These are phyloP conservation scores for Cyclotella kingstonii DNA, from an alignment of 108 stramenopile species.

Conservation along the genomic window DNA sequence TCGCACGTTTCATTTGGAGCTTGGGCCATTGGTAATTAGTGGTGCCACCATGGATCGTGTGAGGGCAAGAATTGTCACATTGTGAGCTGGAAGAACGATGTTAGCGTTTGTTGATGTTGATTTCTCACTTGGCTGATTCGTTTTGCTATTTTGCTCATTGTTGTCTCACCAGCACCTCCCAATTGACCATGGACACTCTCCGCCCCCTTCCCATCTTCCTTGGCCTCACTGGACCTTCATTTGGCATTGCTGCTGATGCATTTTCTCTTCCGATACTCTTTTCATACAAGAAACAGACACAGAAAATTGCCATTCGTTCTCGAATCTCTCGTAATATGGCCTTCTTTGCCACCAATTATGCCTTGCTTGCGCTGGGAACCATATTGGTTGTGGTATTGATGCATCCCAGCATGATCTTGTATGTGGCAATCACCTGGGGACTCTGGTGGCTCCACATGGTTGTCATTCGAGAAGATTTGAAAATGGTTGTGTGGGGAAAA, in stretches of 20 bases:
- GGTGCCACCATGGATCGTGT: conserved; percentile 43
- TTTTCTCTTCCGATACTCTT: conserved; percentile 65
- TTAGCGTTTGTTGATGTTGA: neutral
- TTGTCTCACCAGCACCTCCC: conserved; percentile 28
- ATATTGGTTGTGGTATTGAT: conserved; percentile 75
- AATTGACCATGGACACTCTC: conserved; percentile 69
- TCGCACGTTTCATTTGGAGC: conserved; percentile 27
- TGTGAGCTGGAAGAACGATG: conserved; percentile 14
- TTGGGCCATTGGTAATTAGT: conserved; percentile 36
- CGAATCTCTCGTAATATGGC: conserved; percentile 71
- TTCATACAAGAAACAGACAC: conserved; percentile 58
- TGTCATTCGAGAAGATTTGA: conserved; percentile 64
- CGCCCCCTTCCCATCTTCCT: conserved; percentile 72
- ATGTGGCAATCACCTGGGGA: conserved; percentile 54
- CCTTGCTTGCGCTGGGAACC: conserved; percentile 57
- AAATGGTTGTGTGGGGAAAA: conserved; percentile 52
- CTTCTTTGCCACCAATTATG: conserved; percentile 86
- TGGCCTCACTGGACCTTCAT: conserved; percentile 61
- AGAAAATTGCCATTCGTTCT: no score
- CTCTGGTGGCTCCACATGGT: conserved; percentile 67
- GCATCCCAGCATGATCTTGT: conserved; percentile 81
- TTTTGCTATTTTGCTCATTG: neutral
- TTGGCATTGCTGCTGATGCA: conserved; percentile 75
- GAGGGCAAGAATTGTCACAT: conserved; percentile 29
- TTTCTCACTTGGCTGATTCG: neutral